Conservation (phyloP, 2,329 filamentous ascomycete species). For the Fusarium sp. region DNA sequence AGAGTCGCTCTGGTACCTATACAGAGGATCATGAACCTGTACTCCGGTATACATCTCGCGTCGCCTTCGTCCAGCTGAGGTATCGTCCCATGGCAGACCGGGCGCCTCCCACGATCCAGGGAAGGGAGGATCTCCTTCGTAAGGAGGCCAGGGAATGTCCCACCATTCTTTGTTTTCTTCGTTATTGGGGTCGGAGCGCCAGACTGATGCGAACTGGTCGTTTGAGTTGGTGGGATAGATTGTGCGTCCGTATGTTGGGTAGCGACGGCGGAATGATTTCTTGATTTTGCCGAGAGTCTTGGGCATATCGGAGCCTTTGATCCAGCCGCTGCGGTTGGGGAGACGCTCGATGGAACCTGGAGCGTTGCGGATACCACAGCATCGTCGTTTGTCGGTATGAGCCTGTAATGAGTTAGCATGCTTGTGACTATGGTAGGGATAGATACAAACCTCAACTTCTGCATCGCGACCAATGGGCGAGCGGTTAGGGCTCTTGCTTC, state of each 20-base stretch:
- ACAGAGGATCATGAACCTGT: conserved; percentile 27
- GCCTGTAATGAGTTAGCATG: conserved; percentile 22
- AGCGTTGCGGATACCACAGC: conserved; percentile 46
- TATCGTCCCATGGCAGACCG: conserved; percentile 6
- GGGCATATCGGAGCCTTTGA: conserved; percentile 35
- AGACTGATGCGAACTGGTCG: conserved; percentile 37
- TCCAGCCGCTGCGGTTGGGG: conserved; percentile 52
- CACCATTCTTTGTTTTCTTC: conserved; percentile 42
- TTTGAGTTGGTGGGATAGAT: conserved; percentile 44
- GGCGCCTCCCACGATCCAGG: conserved; percentile 39
- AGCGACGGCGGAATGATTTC: conserved; percentile 35
- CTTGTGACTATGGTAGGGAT: rapidly evolving
- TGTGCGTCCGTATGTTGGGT: conserved; percentile 46
- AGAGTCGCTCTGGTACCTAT: conserved; percentile 31
- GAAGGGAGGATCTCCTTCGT: conserved; percentile 36
- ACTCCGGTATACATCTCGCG: conserved; percentile 1
- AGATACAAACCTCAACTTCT: conserved; percentile 40
- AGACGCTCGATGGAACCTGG: conserved; percentile 31
- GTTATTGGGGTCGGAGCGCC: conserved; percentile 50
- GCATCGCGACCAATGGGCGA: conserved; percentile 17
- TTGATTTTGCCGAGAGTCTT: conserved; percentile 36
- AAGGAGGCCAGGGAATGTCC: conserved; percentile 48
- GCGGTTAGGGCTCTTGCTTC: conserved; percentile 33
- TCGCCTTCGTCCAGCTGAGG: background rate
- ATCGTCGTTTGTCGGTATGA: conserved; percentile 35